Evolutionary conservation across 2,329 filamentous ascomycete genomes (phyloP).

Genomic region (Fusarium annulatum): DNA sequence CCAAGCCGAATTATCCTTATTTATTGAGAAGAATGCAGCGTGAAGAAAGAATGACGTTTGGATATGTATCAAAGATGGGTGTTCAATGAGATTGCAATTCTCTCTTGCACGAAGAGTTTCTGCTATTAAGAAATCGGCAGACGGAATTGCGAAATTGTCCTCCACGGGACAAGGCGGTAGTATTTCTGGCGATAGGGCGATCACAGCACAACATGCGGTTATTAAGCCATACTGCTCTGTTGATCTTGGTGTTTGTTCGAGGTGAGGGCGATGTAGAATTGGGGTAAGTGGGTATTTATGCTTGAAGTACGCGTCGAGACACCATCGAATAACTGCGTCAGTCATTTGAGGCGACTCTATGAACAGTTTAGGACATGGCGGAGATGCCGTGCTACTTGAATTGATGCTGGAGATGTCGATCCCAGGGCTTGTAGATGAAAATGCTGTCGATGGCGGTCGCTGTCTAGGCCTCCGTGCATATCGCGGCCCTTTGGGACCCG

Average conservation of each 20-base stretch:
- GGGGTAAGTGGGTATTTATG: conserved; percentile 52
- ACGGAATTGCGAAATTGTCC: conserved; percentile 20
- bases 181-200: conserved; percentile 46
- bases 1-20: conserved; percentile 50
- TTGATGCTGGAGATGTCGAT: not conserved
- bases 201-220: conserved; percentile 45
- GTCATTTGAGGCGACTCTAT: conserved; percentile 19
- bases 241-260: conserved; percentile 10
- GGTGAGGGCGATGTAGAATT: conserved; percentile 41
- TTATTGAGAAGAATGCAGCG: conserved; percentile 45
- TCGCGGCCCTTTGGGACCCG: conserved; percentile 39
- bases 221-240: conserved; percentile 45
- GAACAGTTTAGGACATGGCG: accelerated
- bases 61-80: conserved; percentile 42
- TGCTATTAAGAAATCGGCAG: conserved; percentile 41
- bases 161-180: conserved; percentile 2
- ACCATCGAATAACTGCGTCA: conserved; percentile 35
- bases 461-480: not conserved
- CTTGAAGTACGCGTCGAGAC: conserved; percentile 48
- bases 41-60: conserved; percentile 51
- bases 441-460: not conserved
- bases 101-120: conserved; percentile 45
- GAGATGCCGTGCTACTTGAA: accelerated
- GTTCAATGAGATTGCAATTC: conserved; percentile 41
- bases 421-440: not conserved